These are phyloP conservation scores for Hyphodiscus hymeniophilus DNA, from an alignment of 495 filamentous ascomycete species.

Conservation along the genomic window DNA sequence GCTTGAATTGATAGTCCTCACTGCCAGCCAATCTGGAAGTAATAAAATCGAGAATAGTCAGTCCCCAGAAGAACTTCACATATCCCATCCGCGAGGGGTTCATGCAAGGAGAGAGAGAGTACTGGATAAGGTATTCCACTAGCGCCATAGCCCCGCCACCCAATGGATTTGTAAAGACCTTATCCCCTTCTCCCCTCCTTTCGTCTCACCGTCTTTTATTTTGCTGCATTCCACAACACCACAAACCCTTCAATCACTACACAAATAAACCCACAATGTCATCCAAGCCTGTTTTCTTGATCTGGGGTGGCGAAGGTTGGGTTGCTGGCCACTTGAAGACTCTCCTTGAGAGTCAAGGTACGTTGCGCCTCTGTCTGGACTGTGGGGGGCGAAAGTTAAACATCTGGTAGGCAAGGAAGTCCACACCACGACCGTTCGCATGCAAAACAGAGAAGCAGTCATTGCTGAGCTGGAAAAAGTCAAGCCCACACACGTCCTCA, in stretches of 20 bases:
- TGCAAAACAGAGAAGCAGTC: slow-evolving; percentile 52
- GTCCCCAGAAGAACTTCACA: too few species aligned
- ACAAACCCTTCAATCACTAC: neutral
- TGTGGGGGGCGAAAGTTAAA: slow-evolving; percentile 3
- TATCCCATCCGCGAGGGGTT: too few species aligned
- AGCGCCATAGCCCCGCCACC: neutral
- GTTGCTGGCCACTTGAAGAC: slow-evolving; percentile 55
- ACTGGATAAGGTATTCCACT: too few species aligned
- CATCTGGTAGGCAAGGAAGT: slow-evolving; percentile 38
- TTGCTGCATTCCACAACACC: neutral
- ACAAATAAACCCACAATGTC: slow-evolving; percentile 6
- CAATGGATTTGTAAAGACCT: neutral
- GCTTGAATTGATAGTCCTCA: too few species aligned
- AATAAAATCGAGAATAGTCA: too few species aligned
- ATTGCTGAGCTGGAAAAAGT: slow-evolving; percentile 44
- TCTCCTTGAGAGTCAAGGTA: slow-evolving; percentile 49
- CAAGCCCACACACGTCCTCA: slow-evolving; percentile 55
- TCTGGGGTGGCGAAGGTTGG: slow-evolving; percentile 58
- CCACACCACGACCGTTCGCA: slow-evolving; percentile 46
- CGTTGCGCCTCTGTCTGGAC: neutral
- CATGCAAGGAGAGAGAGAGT: too few species aligned
- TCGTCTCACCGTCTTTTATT: slow-evolving; percentile 5
- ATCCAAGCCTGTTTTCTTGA: slow-evolving; percentile 38
- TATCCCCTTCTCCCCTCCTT: neutral
- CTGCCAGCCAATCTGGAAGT: too few species aligned